A percentile compares a stretch with the other conserved stretches of the same genome.
phyloP scores from a whole-genome alignment of 225 moss, liverwort and hornwort species.

The Pseudisothecium myosuroides region DNA sequence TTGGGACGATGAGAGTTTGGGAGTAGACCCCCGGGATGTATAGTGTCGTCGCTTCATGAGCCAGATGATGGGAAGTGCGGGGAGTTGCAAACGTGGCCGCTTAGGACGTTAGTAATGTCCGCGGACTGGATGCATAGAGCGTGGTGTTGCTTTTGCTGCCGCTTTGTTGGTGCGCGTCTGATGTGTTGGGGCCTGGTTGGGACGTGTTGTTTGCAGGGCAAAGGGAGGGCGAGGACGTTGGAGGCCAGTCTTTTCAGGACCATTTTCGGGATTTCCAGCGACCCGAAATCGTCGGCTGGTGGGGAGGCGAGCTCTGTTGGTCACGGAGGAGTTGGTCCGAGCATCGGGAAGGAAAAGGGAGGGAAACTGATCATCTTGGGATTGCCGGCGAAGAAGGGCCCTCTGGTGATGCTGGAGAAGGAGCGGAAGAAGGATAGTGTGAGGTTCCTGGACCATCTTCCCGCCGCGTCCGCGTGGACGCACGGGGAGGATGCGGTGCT shows the following conservation, averaged over 20 bases:
- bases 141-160: not conserved
- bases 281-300: conserved; percentile 25
- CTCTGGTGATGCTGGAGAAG: conserved; percentile 84
- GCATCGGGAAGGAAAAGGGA: conserved; percentile 37
- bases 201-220: conserved; percentile 10
- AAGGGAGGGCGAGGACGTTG: conserved; percentile 24
- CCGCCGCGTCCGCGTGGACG: conserved; percentile 64
- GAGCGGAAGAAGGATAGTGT: conserved; percentile 76
- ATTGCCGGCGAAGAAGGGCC: conserved; percentile 64
- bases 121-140: not conserved
- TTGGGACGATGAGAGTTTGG: not conserved
- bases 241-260: conserved; percentile 31
- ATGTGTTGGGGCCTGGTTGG: not conserved
- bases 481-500: conserved; percentile 83
- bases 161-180: not conserved
- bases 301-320: conserved; percentile 7
- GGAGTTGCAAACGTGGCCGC: not conserved
- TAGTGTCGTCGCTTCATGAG: not conserved
- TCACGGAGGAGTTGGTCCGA: not conserved
- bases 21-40: not conserved
- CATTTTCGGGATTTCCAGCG: conserved; percentile 34
- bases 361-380: conserved; percentile 55
- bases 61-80: not conserved
- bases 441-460: conserved; percentile 49
- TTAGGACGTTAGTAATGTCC: not conserved